Evolutionary conservation across 306 rosid species (phyloP), one percentile per base, ranked within the genome.

Genomic region (Quercus alba): DNA sequence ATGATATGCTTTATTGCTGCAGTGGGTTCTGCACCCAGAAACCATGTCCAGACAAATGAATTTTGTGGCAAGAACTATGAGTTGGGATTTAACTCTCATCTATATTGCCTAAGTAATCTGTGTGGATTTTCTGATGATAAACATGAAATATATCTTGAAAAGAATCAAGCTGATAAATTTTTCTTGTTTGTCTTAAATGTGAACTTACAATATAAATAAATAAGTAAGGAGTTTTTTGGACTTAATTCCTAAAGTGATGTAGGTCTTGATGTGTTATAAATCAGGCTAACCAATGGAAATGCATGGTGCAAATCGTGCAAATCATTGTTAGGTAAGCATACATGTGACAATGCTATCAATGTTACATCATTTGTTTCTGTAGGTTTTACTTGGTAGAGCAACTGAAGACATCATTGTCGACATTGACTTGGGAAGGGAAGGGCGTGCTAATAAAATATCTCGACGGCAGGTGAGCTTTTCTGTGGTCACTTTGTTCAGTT

Each of bases 331-430:
- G 35, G 44, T 64, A 56, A 72, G 72, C 76, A 20, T 59, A 77
- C 69, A 33, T 18, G 28, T 54, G 62, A 49, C 64, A 35, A 66
- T 67, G 81, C 72, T 81, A 52, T 87, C 78, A 73, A 52, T 46
- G 70, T 64, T 75, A 44, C 51, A 25, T 59, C 21, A 41, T 70
- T 54, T 75, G 35, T 10, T 75, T 23, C 38, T 81, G 80, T 88
- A 96, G 99, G 98, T 96, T 80, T 86, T 91, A 80, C 86, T 96
- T 82, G 99, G 99, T 81, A 90, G 98, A 82, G 90, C 97, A 74
- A 86, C 98, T 12, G 90, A 85, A 25, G 90, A 89, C 78, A 58
- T 73, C 77, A 72, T 81, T 77, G 97, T 96, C 49, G 99, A 96
- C 84, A 89, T 96, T 85, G 98, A 96, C 89, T 88, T 96, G 86